Conservation (phyloP, 75 land plant genomes). For the Pinus tabuliformis region DNA sequence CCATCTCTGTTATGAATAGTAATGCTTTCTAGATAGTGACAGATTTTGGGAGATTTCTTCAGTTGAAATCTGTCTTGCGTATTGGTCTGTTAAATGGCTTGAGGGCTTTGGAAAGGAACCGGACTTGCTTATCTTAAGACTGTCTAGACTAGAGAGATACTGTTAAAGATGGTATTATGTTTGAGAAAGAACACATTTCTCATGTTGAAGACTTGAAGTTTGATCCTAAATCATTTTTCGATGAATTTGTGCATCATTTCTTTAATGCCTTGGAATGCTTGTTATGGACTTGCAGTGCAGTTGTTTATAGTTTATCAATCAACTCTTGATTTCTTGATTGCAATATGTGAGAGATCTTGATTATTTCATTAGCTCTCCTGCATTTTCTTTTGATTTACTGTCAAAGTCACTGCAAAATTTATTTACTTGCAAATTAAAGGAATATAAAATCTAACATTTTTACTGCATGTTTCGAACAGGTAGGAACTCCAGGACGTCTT, state of each 20-base stretch:
- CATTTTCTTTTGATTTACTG: not conserved
- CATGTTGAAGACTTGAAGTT: not conserved
- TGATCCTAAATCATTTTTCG: not conserved
- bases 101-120: not conserved
- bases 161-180: not conserved
- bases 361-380: not conserved
- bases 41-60: not conserved
- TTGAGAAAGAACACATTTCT: not conserved
- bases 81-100: not conserved
- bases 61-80: not conserved
- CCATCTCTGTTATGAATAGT: not conserved
- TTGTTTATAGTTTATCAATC: not conserved
- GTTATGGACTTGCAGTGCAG: not conserved
- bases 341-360: not conserved
- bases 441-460: slow-evolving; percentile 1
- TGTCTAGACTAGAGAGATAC: not conserved
- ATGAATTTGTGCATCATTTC: not conserved
- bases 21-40: not conserved
- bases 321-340: not conserved
- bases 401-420: not conserved
- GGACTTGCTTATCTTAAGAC: not conserved
- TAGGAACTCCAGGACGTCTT: slow-evolving; percentile 92
- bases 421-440: not conserved
- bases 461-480: slow-evolving; percentile 31
- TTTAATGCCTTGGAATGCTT: not conserved